Evolutionary conservation across 2,329 filamentous ascomycete genomes (phyloP).

Genomic region (Sarocladium kiliense): DNA sequence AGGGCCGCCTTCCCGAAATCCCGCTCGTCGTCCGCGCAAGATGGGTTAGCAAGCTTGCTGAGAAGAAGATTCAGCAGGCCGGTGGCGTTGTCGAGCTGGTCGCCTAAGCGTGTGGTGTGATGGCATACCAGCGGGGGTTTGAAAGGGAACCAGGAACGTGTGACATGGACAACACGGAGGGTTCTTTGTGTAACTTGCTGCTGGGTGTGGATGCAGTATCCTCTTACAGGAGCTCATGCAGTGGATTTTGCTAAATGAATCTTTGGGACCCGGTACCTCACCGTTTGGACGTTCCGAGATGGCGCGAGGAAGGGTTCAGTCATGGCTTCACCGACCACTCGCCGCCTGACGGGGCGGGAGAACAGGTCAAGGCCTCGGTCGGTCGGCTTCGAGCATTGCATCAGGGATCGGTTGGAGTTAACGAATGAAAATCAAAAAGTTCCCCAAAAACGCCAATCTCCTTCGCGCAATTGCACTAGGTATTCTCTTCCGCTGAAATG

Average conservation of each 20-base stretch:
- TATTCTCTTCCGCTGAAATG: too few relatives aligned
- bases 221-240: conserved; percentile 1
- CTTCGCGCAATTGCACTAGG: neutral
- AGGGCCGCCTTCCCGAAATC: conserved; percentile 90
- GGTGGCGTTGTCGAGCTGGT: conserved; percentile 95
- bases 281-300: conserved; percentile 6
- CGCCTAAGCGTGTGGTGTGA: conserved; percentile 49
- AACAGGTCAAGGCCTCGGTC: conserved; percentile 19
- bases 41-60: conserved; percentile 92
- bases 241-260: conserved; percentile 12
- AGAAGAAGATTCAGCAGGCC: conserved; percentile 98
- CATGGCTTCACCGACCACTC: conserved; percentile 6
- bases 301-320: conserved; percentile 9
- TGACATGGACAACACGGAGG: conserved; percentile 2
- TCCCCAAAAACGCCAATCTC: neutral
- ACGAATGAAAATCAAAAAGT: conserved; percentile 28
- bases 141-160: neutral
- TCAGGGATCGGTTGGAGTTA: conserved; percentile 34
- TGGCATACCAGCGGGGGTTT: neutral
- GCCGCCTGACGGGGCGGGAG: neutral
- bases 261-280: conserved; percentile 10
- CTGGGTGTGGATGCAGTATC: conserved; percentile 7
- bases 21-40: conserved; percentile 91
- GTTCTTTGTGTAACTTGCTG: conserved; percentile 10
- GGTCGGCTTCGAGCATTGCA: conserved; percentile 38